A percentile compares a stretch with the other conserved stretches of the same genome.
phyloP scores from a whole-genome alignment of 2,329 filamentous ascomycete species.

The Pestalotiopsis fici region DNA sequence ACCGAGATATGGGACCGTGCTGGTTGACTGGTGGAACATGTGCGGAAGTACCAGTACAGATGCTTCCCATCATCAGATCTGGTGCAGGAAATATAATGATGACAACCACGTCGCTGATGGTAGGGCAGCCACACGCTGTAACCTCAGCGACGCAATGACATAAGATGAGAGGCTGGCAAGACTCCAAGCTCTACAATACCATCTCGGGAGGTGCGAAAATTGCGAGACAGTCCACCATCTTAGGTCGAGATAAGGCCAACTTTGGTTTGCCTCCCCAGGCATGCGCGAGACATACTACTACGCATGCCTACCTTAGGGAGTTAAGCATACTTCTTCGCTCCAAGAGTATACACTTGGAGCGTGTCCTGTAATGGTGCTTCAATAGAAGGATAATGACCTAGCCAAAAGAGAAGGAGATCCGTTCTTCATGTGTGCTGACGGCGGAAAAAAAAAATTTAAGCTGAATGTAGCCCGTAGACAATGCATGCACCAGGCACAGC shows the following conservation, averaged over 20 bases:
- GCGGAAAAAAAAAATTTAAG: not conserved
- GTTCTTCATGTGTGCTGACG: too few relatives aligned
- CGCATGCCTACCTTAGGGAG: not conserved
- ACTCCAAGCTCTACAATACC: not conserved
- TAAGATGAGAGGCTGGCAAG: not conserved
- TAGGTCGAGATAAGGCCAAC: not conserved
- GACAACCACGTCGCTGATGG: not conserved
- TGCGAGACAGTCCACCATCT: not conserved
- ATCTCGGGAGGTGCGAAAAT: not conserved
- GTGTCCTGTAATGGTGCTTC: too few relatives aligned
- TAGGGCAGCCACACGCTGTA: not conserved
- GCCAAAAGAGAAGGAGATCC: too few relatives aligned
- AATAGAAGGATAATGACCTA: too few relatives aligned
- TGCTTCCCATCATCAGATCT: not conserved
- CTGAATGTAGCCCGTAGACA: not conserved
- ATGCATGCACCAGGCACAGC: not conserved
- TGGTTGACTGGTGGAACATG: not conserved
- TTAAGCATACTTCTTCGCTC: not conserved
- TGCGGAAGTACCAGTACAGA: not conserved
- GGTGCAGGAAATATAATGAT: not conserved
- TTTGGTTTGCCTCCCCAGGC: not conserved
- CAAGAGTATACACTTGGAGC: too few relatives aligned
- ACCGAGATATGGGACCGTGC: not conserved
- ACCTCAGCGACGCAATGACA: not conserved
- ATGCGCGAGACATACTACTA: not conserved